phyloP scores from a whole-genome alignment of 2,329 filamentous ascomycete genomes.

The Orbilia javanica region DNA sequence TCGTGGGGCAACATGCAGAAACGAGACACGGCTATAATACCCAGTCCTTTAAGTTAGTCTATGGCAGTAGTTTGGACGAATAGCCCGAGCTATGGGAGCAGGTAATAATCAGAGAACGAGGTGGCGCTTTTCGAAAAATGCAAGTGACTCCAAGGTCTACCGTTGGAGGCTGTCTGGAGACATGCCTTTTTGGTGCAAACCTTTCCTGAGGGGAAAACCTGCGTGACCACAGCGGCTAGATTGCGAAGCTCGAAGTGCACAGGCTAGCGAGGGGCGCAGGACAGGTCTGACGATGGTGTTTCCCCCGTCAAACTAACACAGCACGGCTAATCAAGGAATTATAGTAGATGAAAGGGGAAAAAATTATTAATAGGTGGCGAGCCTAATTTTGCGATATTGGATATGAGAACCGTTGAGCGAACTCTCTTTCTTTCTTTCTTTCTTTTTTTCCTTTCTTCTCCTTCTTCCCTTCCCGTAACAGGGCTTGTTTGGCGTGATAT shows the following conservation, averaged over 20 bases:
- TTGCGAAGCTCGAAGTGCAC: constrained; percentile 24
- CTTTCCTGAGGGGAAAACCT: constrained; percentile 33
- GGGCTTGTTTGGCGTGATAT: constrained; percentile 27
- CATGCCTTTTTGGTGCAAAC: constrained; percentile 51
- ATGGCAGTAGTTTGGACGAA: constrained; percentile 37
- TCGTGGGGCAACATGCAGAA: constrained; percentile 52
- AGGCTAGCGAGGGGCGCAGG: constrained; percentile 29
- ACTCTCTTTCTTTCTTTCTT: constrained; percentile 6
- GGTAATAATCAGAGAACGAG: constrained; percentile 22
- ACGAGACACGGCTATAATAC: constrained; percentile 51
- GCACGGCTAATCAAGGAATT: constrained; percentile 9
- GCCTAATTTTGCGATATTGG: constrained; percentile 51
- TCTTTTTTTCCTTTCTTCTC: background rate
- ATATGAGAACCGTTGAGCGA: constrained; percentile 15
- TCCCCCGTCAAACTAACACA: constrained; percentile 41
- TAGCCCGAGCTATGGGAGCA: constrained; percentile 11
- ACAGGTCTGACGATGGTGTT: constrained; percentile 30
- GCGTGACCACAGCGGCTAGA: constrained; percentile 46
- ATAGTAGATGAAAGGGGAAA: constrained; percentile 36
- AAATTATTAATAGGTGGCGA: constrained; percentile 24
- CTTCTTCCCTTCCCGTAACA: constrained; percentile 24
- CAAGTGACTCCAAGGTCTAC: constrained; percentile 44
- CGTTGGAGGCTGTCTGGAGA: constrained; percentile 49
- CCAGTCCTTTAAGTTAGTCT: constrained; percentile 43
- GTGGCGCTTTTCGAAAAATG: constrained; percentile 36